Base-by-base conservation (phyloP, 306 rosid genomes). In the Erythrophleum fordii region DNA sequence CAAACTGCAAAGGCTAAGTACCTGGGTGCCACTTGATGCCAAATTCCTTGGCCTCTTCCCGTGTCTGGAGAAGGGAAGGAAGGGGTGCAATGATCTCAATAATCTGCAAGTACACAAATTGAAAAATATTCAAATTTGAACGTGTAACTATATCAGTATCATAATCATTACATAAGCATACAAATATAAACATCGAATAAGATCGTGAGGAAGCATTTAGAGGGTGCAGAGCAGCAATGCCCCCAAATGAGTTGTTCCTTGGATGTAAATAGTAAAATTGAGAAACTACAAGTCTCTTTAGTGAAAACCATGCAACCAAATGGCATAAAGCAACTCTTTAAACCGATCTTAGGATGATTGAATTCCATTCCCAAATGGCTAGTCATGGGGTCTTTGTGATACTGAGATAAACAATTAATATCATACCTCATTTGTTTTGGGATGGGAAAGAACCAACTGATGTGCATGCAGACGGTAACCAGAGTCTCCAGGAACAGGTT, bases 401-500 rank as follows among this genome's bases (percentile, higher is more conserved):
- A 42, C 18, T 12, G 41, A 23, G 48, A 11, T 58, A 20, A n/a
- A 45, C 44, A 25, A 9, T n/a, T 25, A n/a, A 12, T 59, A 37
- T 68, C 31, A 35, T 82, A 93, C 99, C 97, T 91, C 88, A 69
- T 77, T 85, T 49, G 94, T 89, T 77, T 81, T 75, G 42, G 97
- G 98, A 75, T 93, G 99, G 67, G 89, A 78, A 60, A 95, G 89
- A 69, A 69, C 69, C 85, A 91, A 78, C 52, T 77, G 87, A 85
- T 92, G 91, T 11, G 98, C 99, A 59, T 95, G 99, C 88, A 95
- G 79, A 81, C 73, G 46, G 83, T 92, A 93, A 69, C 99, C 97
- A 88, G 93, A 89, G 81, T 95, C 98, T 73, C 99, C 99, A 28
- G 99, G 99, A 83, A 93, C 94, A 55, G 99, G 90, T 66, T 85